A percentile compares a stretch with the other conserved stretches of the same genome.
Conservation (phyloP, 306 rosid genomes). For the Dalbergia cochinchinensis region DNA sequence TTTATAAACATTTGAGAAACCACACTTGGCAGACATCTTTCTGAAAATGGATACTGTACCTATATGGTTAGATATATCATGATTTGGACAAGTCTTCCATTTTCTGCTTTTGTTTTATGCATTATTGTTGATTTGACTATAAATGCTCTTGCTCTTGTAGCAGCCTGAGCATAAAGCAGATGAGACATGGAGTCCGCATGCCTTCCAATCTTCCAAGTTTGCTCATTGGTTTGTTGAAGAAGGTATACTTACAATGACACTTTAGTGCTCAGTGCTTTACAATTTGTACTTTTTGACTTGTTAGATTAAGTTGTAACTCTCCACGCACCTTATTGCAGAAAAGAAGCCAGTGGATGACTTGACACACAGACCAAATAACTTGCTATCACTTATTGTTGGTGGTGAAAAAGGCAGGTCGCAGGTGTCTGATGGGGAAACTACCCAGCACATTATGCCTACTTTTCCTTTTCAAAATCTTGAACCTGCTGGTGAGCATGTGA, state of each 20-base stretch:
- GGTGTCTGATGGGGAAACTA: conserved; percentile 53
- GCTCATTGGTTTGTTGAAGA: conserved; percentile 92
- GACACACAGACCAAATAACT: conserved; percentile 69
- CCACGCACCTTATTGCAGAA: conserved; percentile 60
- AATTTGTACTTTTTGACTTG: conserved; percentile 35
- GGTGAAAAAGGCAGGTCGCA: conserved; percentile 70
- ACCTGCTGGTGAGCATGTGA: conserved; percentile 49
- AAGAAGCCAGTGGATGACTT: conserved; percentile 65
- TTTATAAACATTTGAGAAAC: conserved; percentile 5
- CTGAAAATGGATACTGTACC: conserved; percentile 13
- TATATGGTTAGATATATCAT: conserved; percentile 17
- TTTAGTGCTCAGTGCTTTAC: conserved; percentile 38
- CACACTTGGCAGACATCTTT: conserved; percentile 11
- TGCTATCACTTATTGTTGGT: conserved; percentile 83
- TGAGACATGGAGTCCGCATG: conserved; percentile 65
- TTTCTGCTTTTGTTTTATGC: conserved; percentile 24
- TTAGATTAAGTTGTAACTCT: conserved; percentile 30
- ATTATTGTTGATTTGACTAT: conserved; percentile 42
- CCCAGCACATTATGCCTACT: conserved; percentile 52
- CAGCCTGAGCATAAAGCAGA: conserved; percentile 64
- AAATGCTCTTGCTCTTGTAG: conserved; percentile 44
- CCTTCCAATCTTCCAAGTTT: conserved; percentile 81
- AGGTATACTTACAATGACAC: conserved; percentile 61
- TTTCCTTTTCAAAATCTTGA: conserved; percentile 59
- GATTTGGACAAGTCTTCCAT: conserved; percentile 12